phyloP scores from a whole-genome alignment of 2,329 filamentous ascomycete genomes.

The Penicillium sp. region DNA sequence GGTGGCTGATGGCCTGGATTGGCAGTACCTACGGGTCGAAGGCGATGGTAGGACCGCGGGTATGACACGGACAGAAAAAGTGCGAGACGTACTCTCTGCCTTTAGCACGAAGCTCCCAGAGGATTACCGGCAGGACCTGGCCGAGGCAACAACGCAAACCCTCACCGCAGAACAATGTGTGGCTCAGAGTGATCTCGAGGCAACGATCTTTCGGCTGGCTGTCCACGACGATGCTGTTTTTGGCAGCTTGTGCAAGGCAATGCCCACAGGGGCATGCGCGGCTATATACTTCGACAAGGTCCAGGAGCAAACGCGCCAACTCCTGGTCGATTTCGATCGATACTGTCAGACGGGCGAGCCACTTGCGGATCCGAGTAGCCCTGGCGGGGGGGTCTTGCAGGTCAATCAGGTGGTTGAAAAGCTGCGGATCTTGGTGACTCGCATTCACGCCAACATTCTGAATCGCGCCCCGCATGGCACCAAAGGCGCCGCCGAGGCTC shows the following conservation, averaged over 20 bases:
- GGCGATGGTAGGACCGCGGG: conserved; percentile 17
- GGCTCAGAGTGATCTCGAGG: conserved; percentile 42
- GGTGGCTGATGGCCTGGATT: conserved; percentile 31
- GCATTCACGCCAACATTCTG: conserved; percentile 31
- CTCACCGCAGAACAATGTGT: conserved; percentile 40
- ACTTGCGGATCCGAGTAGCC: conserved; percentile 17
- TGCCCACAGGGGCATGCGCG: conserved; percentile 40
- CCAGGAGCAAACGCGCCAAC: conserved; percentile 29
- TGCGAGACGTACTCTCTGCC: conserved; percentile 44
- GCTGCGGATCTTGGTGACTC: conserved; percentile 27
- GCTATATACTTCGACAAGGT: conserved; percentile 43
- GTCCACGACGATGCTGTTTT: conserved; percentile 43
- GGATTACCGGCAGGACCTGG: conserved; percentile 39
- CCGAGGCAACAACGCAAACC: conserved; percentile 29
- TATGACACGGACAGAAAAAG: conserved; percentile 37
- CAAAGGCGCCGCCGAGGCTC: conserved; percentile 35
- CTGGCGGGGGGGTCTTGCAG: conserved; percentile 15
- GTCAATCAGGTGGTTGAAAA: conserved; percentile 31
- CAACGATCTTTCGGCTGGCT: conserved; percentile 43
- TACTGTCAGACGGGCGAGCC: conserved; percentile 35
- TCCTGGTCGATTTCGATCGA: conserved; percentile 37
- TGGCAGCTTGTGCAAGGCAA: conserved; percentile 38
- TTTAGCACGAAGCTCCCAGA: conserved; percentile 40
- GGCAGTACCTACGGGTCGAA: conserved; percentile 31
- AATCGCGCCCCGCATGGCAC: conserved; percentile 33